Evolutionary conservation across 495 filamentous ascomycete genomes (phyloP).

Genomic region (Aspergillus indologenus): DNA sequence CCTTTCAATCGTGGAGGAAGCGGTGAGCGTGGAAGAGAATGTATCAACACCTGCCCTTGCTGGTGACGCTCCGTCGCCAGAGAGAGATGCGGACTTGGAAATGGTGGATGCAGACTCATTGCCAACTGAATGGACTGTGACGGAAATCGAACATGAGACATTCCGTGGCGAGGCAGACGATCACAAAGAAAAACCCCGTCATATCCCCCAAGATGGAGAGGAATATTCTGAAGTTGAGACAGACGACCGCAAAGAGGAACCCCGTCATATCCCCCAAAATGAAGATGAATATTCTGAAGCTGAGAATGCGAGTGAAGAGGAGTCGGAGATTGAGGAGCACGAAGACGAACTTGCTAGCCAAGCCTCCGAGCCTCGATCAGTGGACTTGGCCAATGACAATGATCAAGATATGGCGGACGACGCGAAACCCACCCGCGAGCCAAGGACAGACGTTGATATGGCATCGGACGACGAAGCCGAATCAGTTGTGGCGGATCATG

Average conservation of each 20-base stretch:
- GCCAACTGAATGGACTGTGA: neutral
- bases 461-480: neutral
- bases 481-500: neutral
- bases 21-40: neutral
- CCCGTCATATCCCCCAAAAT: neutral
- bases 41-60: neutral
- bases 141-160: neutral
- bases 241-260: neutral
- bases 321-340: neutral
- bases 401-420: neutral
- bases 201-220: neutral
- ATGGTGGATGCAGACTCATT: neutral
- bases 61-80: neutral
- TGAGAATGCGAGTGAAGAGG: neutral
- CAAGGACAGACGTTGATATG: neutral
- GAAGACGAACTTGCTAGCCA: neutral
- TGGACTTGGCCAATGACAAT: neutral
- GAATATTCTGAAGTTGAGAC: neutral
- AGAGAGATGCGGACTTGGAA: neutral
- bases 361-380: neutral
- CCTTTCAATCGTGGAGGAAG: neutral
- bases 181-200: neutral
- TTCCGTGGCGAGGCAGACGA: neutral
- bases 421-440: neutral
- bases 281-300: neutral